Conservation (phyloP, 352 stramenopile genomes). For the Phytophthora constricta region DNA sequence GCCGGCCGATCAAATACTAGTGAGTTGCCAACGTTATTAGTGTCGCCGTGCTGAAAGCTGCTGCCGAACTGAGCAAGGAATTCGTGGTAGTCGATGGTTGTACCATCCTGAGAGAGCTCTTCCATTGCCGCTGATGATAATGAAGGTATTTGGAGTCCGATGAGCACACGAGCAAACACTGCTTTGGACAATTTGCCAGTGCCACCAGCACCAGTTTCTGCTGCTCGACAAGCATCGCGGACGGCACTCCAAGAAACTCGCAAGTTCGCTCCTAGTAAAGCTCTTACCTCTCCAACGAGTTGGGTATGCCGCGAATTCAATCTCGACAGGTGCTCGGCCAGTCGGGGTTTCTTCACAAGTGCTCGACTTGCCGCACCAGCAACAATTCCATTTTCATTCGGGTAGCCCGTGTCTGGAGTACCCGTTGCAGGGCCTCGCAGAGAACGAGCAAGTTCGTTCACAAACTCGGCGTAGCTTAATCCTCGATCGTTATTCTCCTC, state of each 20-base stretch:
- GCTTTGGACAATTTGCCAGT: conserved; percentile 43
- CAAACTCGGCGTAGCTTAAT: conserved; percentile 64
- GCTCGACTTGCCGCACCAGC: conserved; percentile 40
- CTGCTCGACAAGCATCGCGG: conserved; percentile 55
- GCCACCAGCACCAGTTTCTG: conserved; percentile 35
- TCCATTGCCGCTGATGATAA: conserved; percentile 35
- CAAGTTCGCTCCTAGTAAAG: conserved; percentile 50
- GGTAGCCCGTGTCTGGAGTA: conserved; percentile 11
- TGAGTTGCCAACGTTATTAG: conserved; percentile 71
- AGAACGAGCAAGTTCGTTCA: conserved; percentile 64
- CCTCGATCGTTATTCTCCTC: conserved; percentile 79
- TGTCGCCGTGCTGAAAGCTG: conserved; percentile 69
- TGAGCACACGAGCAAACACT: conserved; percentile 52
- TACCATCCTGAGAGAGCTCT: conserved; percentile 29
- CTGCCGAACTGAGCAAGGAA: conserved; percentile 71
- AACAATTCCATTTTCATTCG: conserved; percentile 40
- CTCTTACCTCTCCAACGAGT: conserved; percentile 53
- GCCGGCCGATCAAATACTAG: conserved; percentile 48
- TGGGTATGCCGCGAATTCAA: conserved; percentile 57
- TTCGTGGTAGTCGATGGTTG: conserved; percentile 66
- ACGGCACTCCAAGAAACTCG: conserved; percentile 61
- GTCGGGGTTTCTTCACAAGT: conserved; percentile 64
- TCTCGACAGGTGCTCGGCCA: conserved; percentile 55
- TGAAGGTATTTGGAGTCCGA: conserved; percentile 53
- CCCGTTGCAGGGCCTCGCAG: conserved; percentile 38